Evolutionary conservation across 441 rosid genomes (phyloP).

Genomic region (Pelargonium fulgidum): DNA sequence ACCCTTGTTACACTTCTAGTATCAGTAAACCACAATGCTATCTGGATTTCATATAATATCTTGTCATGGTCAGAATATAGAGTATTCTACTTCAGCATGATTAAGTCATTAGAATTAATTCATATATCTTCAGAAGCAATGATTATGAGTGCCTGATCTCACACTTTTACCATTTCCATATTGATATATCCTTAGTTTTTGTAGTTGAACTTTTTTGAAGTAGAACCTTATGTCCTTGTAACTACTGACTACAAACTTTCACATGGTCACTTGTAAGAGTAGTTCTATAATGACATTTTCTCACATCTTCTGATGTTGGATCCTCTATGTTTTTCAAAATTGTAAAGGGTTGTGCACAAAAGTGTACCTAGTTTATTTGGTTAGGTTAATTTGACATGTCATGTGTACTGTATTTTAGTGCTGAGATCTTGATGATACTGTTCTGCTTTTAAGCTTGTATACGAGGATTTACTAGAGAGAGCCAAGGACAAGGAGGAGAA

Average conservation of each 20-base stretch:
- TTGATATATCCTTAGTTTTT: not conserved
- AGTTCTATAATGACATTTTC: not conserved
- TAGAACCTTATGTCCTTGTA: not conserved
- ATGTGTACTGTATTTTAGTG: not conserved
- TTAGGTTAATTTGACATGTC: not conserved
- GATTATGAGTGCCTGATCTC: not conserved
- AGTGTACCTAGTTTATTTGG: not conserved
- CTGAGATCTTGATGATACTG: not conserved
- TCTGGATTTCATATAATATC: not conserved
- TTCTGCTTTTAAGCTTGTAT: slow-evolving; percentile 58
- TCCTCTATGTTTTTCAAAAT: not conserved
- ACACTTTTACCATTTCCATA: not conserved
- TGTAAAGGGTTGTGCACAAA: not conserved
- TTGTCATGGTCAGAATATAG: not conserved
- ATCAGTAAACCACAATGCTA: not conserved
- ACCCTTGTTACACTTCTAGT: too few relatives aligned
- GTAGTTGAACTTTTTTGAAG: not conserved
- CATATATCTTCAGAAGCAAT: not conserved
- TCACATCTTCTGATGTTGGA: not conserved
- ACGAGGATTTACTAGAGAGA: slow-evolving; percentile 73
- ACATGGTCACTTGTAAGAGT: not conserved
- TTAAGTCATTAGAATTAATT: not conserved
- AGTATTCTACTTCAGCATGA: not conserved
- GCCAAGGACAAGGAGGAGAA: slow-evolving; percentile 93
- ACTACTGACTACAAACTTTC: not conserved